Evolutionary conservation across 495 filamentous ascomycete genomes (phyloP).

Genomic region (Aspergillus bertholletiae): DNA sequence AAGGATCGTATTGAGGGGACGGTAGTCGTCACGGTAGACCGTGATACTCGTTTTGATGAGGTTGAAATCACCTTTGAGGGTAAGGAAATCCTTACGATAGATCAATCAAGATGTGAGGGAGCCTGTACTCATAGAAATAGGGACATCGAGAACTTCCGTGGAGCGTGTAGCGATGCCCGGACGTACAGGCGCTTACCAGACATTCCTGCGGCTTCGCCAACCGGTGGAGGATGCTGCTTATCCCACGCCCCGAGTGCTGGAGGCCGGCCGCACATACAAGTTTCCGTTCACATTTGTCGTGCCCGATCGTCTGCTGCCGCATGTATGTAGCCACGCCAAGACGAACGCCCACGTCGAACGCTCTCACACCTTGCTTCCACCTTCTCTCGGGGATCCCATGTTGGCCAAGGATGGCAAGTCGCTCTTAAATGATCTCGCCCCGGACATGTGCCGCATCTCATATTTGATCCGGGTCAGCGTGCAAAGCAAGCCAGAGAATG

Average conservation of each 20-base stretch:
- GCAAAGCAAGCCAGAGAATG: conserved; percentile 29
- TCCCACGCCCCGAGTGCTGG: conserved; percentile 65
- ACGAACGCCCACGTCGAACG: conserved; percentile 57
- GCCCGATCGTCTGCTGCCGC: conserved; percentile 64
- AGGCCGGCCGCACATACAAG: conserved; percentile 61
- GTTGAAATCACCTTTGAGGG: conserved; percentile 82
- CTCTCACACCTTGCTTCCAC: conserved; percentile 76
- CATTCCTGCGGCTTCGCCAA: conserved; percentile 79
- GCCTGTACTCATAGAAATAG: conserved; percentile 19
- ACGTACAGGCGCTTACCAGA: conserved; percentile 51
- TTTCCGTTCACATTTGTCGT: conserved; percentile 89
- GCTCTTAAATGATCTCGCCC: conserved; percentile 74
- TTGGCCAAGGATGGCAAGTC: conserved; percentile 45
- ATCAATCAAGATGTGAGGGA: neutral
- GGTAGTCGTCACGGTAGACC: conserved; percentile 54
- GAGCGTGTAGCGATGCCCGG: conserved; percentile 49
- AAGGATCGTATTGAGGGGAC: conserved; percentile 57
- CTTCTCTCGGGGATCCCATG: conserved; percentile 71
- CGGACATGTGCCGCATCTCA: conserved; percentile 72
- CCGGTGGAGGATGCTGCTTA: conserved; percentile 68
- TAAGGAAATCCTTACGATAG: conserved; percentile 11
- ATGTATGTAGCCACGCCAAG: conserved; percentile 56
- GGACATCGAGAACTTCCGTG: conserved; percentile 45
- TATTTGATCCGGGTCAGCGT: conserved; percentile 68
- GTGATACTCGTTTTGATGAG: conserved; percentile 73